phyloP scores from a whole-genome alignment of 495 filamentous ascomycete genomes.

The Tuber magnatum region DNA sequence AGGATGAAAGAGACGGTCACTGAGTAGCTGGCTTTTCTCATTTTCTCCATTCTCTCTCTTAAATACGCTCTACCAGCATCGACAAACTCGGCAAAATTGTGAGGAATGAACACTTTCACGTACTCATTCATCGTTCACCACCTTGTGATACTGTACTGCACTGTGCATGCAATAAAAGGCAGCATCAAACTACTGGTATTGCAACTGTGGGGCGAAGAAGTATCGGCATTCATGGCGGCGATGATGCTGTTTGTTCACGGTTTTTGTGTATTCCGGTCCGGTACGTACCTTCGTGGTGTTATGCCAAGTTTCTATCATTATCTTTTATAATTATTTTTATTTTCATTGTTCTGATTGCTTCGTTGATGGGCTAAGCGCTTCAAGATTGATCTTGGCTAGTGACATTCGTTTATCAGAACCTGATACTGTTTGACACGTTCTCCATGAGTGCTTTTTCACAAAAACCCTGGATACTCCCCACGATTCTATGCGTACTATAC shows the following conservation, averaged over 20 bases:
- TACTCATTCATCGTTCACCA: neutral
- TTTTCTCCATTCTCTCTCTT: neutral
- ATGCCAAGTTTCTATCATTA: neutral
- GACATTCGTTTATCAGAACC: slow-evolving; percentile 1
- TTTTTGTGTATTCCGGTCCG: neutral
- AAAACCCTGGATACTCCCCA: neutral
- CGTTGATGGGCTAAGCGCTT: neutral
- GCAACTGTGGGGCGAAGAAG: neutral
- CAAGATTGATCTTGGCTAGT: neutral
- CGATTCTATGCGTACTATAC: neutral
- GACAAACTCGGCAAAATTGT: neutral
- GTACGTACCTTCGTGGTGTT: neutral
- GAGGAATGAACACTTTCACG: neutral
- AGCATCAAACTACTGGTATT: neutral
- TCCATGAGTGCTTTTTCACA: neutral
- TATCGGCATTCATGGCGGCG: neutral
- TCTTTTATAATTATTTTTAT: too few species aligned
- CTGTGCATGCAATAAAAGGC: neutral
- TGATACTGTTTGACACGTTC: neutral
- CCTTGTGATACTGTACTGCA: neutral
- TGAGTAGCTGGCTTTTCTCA: neutral
- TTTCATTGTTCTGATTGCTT: neutral
- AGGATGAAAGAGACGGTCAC: neutral
- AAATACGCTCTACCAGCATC: neutral
- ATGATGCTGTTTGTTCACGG: neutral